Base-by-base conservation (phyloP, 768 basidiomycete genomes). In the Suillus spraguei region DNA sequence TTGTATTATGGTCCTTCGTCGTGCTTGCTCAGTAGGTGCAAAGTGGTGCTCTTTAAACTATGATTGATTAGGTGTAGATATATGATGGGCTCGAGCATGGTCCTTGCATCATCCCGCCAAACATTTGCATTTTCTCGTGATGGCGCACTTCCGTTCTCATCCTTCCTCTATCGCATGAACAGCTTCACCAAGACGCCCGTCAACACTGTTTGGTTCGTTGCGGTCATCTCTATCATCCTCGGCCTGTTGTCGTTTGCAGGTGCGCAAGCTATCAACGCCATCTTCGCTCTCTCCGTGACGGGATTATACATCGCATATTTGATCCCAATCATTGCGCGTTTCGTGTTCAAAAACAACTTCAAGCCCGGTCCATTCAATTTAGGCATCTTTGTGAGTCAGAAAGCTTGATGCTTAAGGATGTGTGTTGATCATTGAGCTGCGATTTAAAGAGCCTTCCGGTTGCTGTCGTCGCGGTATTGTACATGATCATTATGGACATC, bases 401-500 rank as follows among this genome's bases (percentile, higher is more conserved):
- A 14, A 42, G 13, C 39, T 52, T 63, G 52, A 14, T 67, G 65
- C 65, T 62, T 63, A 22, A 67, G 5, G 66, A 68, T 28, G n/a
- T 53, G 13, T 70, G 3, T 24, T 63, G 32, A 55, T 4, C 16
- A 35, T 33, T 41, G 24, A 16, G 4, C 20, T 24, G 33, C 4
- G 36, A 28, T 46, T 14, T 8, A 39, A 62, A 88, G 86, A 88
- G 89, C 65, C 69, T 78, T n/a, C 84, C 87, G 0, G 74, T 88
- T 24, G 85, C 83, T 0, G 59, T 81, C 16, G 78, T 83, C 9
- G 79, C 90, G 3, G 82, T 90, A 4, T 63, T 75, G 0, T 92
- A 85, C 76, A 92, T 92, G 91, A 35, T 70, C 5, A 85, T 91
- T 70, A 85, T 88, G 81, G 71, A 77, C 55, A 66, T 88, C 56